Conservation (phyloP, 176 grass and related monocot genomes). For the Phoenix dactylifera region DNA sequence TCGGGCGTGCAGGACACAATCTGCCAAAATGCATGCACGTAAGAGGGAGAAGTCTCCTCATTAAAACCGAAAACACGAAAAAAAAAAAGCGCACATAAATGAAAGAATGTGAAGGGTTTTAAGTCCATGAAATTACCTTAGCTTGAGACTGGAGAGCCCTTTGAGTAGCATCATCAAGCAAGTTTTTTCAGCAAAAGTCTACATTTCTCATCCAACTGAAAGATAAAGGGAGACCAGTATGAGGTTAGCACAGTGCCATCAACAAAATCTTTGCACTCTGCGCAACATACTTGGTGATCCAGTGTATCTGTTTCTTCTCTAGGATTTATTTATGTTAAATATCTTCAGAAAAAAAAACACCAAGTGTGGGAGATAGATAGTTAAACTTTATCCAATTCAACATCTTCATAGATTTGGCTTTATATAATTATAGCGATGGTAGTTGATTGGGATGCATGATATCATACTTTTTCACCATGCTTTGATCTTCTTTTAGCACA, state of each 20-base stretch:
- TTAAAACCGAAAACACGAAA: background rate
- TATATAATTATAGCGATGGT: too few relatives aligned
- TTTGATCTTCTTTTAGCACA: too few relatives aligned
- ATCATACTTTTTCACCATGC: too few relatives aligned
- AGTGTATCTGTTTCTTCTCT: too few relatives aligned
- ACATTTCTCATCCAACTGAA: constrained; percentile 48
- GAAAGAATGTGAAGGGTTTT: background rate
- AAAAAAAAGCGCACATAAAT: background rate
- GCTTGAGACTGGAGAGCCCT: constrained; percentile 31
- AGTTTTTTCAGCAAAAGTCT: constrained; percentile 38
- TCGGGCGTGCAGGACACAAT: constrained; percentile 12
- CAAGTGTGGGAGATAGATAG: too few relatives aligned
- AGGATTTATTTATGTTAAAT: too few relatives aligned
- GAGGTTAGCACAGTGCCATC: background rate
- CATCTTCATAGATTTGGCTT: too few relatives aligned
- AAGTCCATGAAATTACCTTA: constrained; percentile 24
- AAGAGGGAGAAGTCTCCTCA: background rate
- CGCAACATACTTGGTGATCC: too few relatives aligned
- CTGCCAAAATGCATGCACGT: constrained; percentile 10
- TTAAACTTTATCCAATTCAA: too few relatives aligned
- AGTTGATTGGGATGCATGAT: too few relatives aligned
- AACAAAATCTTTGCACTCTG: background rate
- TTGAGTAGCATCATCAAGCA: constrained; percentile 49
- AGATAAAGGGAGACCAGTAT: background rate
- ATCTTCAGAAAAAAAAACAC: too few relatives aligned